These are phyloP conservation scores for Cephaloascus fragrans DNA, from an alignment of 805 yeast genomes.

Conservation along the genomic window DNA sequence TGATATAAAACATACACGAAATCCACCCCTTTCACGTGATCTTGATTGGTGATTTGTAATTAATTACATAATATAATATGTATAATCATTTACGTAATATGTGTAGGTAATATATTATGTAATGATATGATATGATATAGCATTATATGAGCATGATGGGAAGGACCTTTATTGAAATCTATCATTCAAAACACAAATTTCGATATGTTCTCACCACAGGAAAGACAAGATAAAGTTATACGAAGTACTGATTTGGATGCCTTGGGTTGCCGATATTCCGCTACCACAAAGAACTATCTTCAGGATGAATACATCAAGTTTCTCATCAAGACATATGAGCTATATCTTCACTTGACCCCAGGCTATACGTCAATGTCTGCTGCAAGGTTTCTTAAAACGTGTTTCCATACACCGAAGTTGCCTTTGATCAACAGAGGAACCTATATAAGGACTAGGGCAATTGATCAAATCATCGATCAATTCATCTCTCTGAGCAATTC, in stretches of 20 bases:
- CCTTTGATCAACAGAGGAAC: slow-evolving; percentile 71
- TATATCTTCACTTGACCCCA: slow-evolving; percentile 24
- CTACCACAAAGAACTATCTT: slow-evolving; percentile 38
- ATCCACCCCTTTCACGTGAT: no score
- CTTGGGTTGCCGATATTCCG: slow-evolving; percentile 50
- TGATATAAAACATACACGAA: no score
- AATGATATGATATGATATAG: no score
- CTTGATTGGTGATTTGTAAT: no score
- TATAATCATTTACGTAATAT: no score
- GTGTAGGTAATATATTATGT: no score
- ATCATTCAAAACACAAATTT: no score
- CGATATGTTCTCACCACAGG: slow-evolving; percentile 21
- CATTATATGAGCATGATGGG: no score
- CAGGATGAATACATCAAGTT: slow-evolving; percentile 25
- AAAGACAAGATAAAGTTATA: slow-evolving; percentile 31
- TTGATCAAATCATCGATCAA: slow-evolving; percentile 34
- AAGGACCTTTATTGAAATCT: no score
- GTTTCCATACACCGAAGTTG: slow-evolving; percentile 33
- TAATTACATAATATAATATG: no score
- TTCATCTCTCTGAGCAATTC: slow-evolving; percentile 20
- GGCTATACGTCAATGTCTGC: slow-evolving; percentile 30
- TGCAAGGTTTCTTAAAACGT: slow-evolving; percentile 24
- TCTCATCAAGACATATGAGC: slow-evolving; percentile 23
- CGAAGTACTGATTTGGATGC: slow-evolving; percentile 65
- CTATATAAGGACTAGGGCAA: slow-evolving; percentile 45